Base-by-base conservation (phyloP, 768 basidiomycete species). In the Trametes cinnabarina region DNA sequence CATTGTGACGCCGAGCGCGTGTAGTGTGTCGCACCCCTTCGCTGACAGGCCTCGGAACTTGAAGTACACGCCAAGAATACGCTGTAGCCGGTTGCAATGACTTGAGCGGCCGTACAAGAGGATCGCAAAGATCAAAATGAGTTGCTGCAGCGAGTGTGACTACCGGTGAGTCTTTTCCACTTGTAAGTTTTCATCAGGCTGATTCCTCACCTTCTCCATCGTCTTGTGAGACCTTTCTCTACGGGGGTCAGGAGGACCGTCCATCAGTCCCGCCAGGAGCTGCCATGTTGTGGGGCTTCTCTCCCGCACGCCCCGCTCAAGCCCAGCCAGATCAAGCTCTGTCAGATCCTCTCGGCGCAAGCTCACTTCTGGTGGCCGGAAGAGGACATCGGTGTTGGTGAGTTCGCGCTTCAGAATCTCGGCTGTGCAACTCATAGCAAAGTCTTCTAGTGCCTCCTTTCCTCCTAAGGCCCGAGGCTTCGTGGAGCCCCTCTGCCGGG, bases 31-130 rank as follows among this genome's bases (percentile, higher is more conserved):
- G 25, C 67, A 64, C 1, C 56, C 66, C 14, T 63, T 63, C 4
- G 68, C 69, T 2, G 65, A 55, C 3, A 67, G 41, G 0, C 68
- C 69, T 2, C 58, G 44, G 25, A 63, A 66, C 48, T 69, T 69
- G 51, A 69, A 55, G 53, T 55, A 55, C 3, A 55, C 17, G 3
- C 25, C 53, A 15, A 55, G 43, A 7, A 47, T 15, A n/a, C 53
- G 43, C 25, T 55, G 53, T 2, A 52, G 40, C 2, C 4, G 8
- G 30, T 48, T 48, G 30, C 47, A 48, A 6, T 14, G 30, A 8
- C n/a, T 14, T 12, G 47, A 32, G 19, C 47, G 47, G 4, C 17
- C 17, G 14, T 48, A 48, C 8, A 26, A 8, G 10, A 48, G 17
- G 10, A 17, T 28, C 3, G 30, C 5, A 8, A 48, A 32, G 6